Base-by-base conservation (phyloP, 306 rosid species). In the Sphenostylis stenocarpa region DNA sequence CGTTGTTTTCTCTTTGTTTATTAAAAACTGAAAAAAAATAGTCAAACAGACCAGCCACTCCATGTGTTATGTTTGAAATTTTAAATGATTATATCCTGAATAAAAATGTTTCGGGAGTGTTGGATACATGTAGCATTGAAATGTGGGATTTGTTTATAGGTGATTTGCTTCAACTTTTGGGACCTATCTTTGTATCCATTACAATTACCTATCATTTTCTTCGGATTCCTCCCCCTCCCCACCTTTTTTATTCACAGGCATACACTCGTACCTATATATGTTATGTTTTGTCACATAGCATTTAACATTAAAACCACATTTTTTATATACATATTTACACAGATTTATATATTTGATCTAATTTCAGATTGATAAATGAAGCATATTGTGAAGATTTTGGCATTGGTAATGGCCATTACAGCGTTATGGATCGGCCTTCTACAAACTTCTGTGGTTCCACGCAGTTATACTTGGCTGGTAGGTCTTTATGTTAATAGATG, bases 361-460 rank as follows among this genome's bases (percentile, higher is more conserved):
- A 52, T 79, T 76, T 76, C 80, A 65, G 82, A 67, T 76, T 66
- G 55, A 66, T 61, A 67, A 84, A 89, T 91, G 98, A 89, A 90
- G 96, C 98, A 91, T 81, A 89, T 91, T 29, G 81, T 84, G 45
- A 93, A 93, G 90, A 89, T 93, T 74, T 23, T 88, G 69, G 76
- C 91, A 19, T 58, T 91, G 80, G 24, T 93, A 79, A 79, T 86
- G 73, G 85, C 89, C 80, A 70, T 91, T 51, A 77, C 93, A 64
- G 90, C 97, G n/a, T 53, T 89, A 61, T 91, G 97, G 97, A 38
- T 89, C 73, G 96, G 97, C 80, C 97, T 93, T 66, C 62, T 91
- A 41, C 90, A 88, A 65, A 47, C 86, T 33, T 86, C 89, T 39
- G 12, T 82, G 34, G 23, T 91, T 72, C 93, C 96, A 23, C 80